These are phyloP conservation scores for Ganoderma leucocontextum DNA, from an alignment of 1,284 basidiomycete genomes.

Conservation along the genomic window DNA sequence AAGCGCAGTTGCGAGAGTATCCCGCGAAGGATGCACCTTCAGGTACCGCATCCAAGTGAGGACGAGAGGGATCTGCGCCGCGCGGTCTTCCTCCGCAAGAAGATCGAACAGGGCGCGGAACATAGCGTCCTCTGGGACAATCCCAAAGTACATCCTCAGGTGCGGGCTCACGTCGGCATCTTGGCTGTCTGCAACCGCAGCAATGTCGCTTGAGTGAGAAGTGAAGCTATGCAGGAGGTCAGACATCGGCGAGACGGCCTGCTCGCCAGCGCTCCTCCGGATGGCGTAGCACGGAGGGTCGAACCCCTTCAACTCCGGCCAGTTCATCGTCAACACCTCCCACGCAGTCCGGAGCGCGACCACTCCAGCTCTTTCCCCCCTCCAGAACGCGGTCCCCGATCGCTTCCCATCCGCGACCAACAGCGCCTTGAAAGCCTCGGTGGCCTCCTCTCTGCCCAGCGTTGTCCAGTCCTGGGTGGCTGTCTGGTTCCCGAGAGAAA, in stretches of 20 bases:
- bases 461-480: background rate
- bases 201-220: background rate
- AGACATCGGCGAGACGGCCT: constrained; percentile 39
- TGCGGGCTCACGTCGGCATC: constrained; percentile 5
- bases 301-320: constrained; percentile 45
- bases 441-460: constrained; percentile 18
- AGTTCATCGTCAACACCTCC: constrained; percentile 60
- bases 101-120: constrained; percentile 74
- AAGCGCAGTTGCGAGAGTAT: constrained; percentile 70
- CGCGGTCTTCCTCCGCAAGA: constrained; percentile 58
- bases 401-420: constrained; percentile 35
- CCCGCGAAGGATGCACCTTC: constrained; percentile 56
- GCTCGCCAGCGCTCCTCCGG: constrained; percentile 40
- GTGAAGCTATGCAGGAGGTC: constrained; percentile 37
- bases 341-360: constrained; percentile 58
- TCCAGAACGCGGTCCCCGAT: constrained; percentile 54
- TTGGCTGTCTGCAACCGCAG: background rate
- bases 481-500: constrained; percentile 11
- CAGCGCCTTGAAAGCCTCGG: constrained; percentile 39
- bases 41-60: constrained; percentile 83
- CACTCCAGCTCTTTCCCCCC: constrained; percentile 52
- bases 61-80: constrained; percentile 70
- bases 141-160: constrained; percentile 44
- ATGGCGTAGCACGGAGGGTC: constrained; percentile 40
- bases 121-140: constrained; percentile 57